Evolutionary conservation across 2,329 filamentous ascomycete species (phyloP).

Genomic region (Cytospora schulzeri): DNA sequence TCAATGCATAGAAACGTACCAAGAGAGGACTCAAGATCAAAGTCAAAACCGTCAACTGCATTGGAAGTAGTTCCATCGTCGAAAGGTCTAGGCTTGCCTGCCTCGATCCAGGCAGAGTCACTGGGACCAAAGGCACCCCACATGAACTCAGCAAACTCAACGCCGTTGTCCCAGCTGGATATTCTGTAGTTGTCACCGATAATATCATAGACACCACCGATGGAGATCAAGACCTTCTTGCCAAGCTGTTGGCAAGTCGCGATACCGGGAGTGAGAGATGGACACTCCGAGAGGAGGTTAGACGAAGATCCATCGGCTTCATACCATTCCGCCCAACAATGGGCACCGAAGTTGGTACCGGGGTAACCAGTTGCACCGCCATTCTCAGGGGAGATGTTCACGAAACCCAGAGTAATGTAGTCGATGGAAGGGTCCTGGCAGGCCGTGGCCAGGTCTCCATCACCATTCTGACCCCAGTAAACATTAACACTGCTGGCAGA

Average conservation of each 20-base stretch:
- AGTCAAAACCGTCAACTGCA: slow-evolving; percentile 55
- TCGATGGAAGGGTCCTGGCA: slow-evolving; percentile 42
- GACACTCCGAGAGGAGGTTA: slow-evolving; percentile 39
- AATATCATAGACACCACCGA: slow-evolving; percentile 53
- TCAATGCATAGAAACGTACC: slow-evolving; percentile 10
- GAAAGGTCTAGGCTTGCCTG: slow-evolving; percentile 44
- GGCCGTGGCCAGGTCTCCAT: slow-evolving; percentile 31
- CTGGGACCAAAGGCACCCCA: slow-evolving; percentile 43
- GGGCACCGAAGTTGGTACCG: slow-evolving; percentile 43
- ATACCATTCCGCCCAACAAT: slow-evolving; percentile 41
- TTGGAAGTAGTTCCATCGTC: slow-evolving; percentile 39
- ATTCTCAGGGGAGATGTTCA: slow-evolving; percentile 44
- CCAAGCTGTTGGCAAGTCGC: slow-evolving; percentile 55
- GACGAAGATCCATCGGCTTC: slow-evolving; percentile 33
- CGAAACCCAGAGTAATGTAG: slow-evolving; percentile 44
- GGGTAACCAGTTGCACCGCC: slow-evolving; percentile 38
- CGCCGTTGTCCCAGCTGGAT: slow-evolving; percentile 34
- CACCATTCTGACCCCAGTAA: slow-evolving; percentile 36
- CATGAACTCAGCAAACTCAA: slow-evolving; percentile 42
- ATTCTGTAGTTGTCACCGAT: slow-evolving; percentile 39
- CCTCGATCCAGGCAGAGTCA: slow-evolving; percentile 31
- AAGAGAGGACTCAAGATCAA: slow-evolving; percentile 48
- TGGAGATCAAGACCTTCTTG: slow-evolving; percentile 66
- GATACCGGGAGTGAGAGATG: slow-evolving; percentile 39
- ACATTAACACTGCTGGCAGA: slow-evolving; percentile 25